Percentiles rank a stretch among this genome's conserved stretches.
These are phyloP conservation scores for Sordariomycetes sp. DNA, from an alignment of 2,329 filamentous ascomycete species.

Conservation along the genomic window DNA sequence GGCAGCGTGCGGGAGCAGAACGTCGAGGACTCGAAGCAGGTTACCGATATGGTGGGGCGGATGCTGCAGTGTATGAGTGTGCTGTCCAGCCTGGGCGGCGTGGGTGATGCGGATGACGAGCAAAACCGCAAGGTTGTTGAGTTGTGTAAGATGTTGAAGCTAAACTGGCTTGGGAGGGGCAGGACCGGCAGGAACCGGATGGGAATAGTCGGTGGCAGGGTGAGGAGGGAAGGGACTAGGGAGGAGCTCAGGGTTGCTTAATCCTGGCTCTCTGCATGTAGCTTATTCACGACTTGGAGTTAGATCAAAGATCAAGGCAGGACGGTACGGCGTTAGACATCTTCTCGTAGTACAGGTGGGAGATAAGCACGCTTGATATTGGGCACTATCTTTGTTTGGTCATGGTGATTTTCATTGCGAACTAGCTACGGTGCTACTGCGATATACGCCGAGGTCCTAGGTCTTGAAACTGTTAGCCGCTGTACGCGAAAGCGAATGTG, in stretches of 20 bases:
- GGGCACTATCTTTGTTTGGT: too few species aligned
- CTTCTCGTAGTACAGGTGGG: too few species aligned
- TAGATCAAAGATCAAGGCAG: too few species aligned
- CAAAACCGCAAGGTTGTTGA: conserved; percentile 72
- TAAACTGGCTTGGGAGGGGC: conserved; percentile 92
- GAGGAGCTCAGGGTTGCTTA: conserved; percentile 31
- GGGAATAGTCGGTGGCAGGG: conserved; percentile 71
- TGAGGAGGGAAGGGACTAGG: conserved; percentile 33
- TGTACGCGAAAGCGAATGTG: not conserved
- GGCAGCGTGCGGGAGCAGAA: conserved; percentile 43
- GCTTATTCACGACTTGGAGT: not conserved
- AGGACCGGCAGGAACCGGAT: conserved; percentile 81
- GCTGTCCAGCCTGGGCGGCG: conserved; percentile 60
- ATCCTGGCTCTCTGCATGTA: conserved; percentile 2
- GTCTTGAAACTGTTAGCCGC: conserved; percentile 1
- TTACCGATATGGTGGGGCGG: conserved; percentile 88
- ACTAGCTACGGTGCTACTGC: too few species aligned
- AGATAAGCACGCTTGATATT: too few species aligned
- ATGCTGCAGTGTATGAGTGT: conserved; percentile 97
- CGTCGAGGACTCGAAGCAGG: conserved; percentile 61
- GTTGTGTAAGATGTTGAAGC: conserved; percentile 78
- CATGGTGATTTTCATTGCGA: too few species aligned
- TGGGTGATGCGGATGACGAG: conserved; percentile 52
- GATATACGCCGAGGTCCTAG: too few species aligned
- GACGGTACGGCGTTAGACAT: too few species aligned